Evolutionary conservation across 2,329 filamentous ascomycete genomes (phyloP).

Genomic region (Trichoderma sp.): DNA sequence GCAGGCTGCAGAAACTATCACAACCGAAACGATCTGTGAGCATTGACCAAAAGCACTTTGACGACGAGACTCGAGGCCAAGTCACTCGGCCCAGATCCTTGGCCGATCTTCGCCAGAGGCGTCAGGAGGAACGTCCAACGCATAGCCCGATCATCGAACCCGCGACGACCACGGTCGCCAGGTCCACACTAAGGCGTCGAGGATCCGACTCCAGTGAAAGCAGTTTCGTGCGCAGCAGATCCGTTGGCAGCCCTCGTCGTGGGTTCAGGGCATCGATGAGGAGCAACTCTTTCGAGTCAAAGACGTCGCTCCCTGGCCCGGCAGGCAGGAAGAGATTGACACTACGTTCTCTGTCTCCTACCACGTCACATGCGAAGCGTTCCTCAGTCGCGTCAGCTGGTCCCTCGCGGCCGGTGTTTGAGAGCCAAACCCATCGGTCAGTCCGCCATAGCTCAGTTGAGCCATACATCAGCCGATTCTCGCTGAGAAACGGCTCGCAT

Average conservation of each 20-base stretch:
- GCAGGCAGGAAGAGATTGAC: slow-evolving; percentile 64
- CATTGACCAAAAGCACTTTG: slow-evolving; percentile 20
- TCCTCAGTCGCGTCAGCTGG: slow-evolving; percentile 45
- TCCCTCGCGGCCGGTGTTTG: slow-evolving; percentile 30
- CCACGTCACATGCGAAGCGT: slow-evolving; percentile 56
- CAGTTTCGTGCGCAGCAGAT: slow-evolving; percentile 73
- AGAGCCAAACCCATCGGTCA: slow-evolving; percentile 48
- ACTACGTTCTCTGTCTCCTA: slow-evolving; percentile 70
- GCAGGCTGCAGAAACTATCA: slow-evolving; percentile 3
- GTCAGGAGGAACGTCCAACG: slow-evolving; percentile 35
- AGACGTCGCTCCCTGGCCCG: slow-evolving; percentile 37
- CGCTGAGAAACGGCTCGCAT: slow-evolving; percentile 46
- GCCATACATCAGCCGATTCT: slow-evolving; percentile 43
- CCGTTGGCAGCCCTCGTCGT: slow-evolving; percentile 51
- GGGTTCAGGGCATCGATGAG: slow-evolving; percentile 78
- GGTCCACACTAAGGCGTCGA: slow-evolving; percentile 51
- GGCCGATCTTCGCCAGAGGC: slow-evolving; percentile 29
- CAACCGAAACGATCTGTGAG: slow-evolving; percentile 1
- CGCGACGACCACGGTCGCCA: slow-evolving; percentile 28
- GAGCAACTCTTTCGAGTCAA: slow-evolving; percentile 34
- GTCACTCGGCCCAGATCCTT: slow-evolving; percentile 36
- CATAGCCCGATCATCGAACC: slow-evolving; percentile 33
- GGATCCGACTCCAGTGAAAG: slow-evolving; percentile 72
- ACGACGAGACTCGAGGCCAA: slow-evolving; percentile 25
- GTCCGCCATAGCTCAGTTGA: slow-evolving; percentile 48